Base-by-base conservation (phyloP, 2,329 filamentous ascomycete species). In the Sclerotinia nivalis region DNA sequence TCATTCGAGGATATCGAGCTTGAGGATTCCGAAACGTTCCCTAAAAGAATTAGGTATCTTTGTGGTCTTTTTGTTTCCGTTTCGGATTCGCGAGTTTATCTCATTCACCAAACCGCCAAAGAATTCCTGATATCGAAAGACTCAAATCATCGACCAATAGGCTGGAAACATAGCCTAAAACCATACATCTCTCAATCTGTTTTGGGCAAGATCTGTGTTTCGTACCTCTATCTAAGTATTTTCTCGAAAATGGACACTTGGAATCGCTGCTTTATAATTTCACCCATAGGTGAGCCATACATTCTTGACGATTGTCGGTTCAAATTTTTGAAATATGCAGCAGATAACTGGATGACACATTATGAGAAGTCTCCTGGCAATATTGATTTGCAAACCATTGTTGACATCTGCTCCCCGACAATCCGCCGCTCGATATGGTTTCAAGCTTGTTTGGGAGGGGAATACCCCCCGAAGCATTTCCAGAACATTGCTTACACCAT, bases 41-140 rank as follows among this genome's bases (percentile, higher is more conserved):
- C 28, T 3, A 40, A 18, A 13, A 47, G 20, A 28, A 70, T 70
- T 28, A 31, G 69, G 8, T 9, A 40, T 49, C 6, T 47, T 68
- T 68, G 64, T 20, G 69, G 64, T 67, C 69, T 70, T 52, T 61
- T 68, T 54, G 45, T 70, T 54, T 52, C 59, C 34, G 34, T 66
- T 3, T 55, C 52, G 7, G 18, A 70, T n/a, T 55, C 66, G 5
- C 60, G 37, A 67, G 37, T 70, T 43, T 70, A 54, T 43, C 64
- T 70, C 18, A 66, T 70, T 55, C 69, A 70, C 31, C 62, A 61
- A 52, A 70, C 62, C 20, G 69, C 54, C 3, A 68, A 55, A 67
- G 69, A 61, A 22, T 70, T 70, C 43, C 69, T 70, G 1, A 25
- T 40, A 5, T 6, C 47, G 37, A 69, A 37, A 3, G 34, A 25